Base-by-base conservation (phyloP, 768 basidiomycete species). In the Podaxis mareebaensis region DNA sequence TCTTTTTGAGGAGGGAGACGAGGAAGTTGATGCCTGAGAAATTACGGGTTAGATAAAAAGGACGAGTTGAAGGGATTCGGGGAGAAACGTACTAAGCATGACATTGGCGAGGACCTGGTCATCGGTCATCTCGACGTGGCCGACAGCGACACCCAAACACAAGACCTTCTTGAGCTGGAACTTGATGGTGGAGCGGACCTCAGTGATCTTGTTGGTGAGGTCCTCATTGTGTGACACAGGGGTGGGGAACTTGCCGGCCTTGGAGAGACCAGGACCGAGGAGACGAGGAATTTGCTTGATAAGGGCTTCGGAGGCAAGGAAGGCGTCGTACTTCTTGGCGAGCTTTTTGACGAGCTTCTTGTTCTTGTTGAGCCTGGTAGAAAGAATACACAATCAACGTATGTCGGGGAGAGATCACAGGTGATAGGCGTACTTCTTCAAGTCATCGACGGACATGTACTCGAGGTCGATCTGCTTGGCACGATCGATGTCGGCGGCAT, bases 261-360 rank as follows among this genome's bases (percentile, higher is more conserved):
- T 99, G 74, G 96, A 99, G 65, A 99, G 91, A 92, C 97, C 97
- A 71, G 97, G 97, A 65, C 97, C 97, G 66, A 99, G 89, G 58
- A 99, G 88, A 96, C 97, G 96, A 69, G 97, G 97, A 65, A 99
- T 99, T 82, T 98, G 96, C 85, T 97, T 99, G 86, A 99, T 98
- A 69, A 99, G 85, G 65, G 93, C 81, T 78, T 99, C 97, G 63
- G 97, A 99, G 39, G 96, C 87, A 68, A 99, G 82, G 90, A 99
- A 99, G 64, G 96, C 95, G 71, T 99, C 96, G 82, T 98, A 96
- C 78, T 98, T 98, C 85, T 99, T 98, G 69, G 96, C 96, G 70
- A 99, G 92, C 83, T 97, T 97, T 86, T 99, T 99, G 74, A 99
- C 97, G 66, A 99, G 93, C 83, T 99, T 99, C 86, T 99, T 99